Base-by-base conservation (phyloP, 2,329 filamentous ascomycete genomes). In the Paecilomyces variotii region DNA sequence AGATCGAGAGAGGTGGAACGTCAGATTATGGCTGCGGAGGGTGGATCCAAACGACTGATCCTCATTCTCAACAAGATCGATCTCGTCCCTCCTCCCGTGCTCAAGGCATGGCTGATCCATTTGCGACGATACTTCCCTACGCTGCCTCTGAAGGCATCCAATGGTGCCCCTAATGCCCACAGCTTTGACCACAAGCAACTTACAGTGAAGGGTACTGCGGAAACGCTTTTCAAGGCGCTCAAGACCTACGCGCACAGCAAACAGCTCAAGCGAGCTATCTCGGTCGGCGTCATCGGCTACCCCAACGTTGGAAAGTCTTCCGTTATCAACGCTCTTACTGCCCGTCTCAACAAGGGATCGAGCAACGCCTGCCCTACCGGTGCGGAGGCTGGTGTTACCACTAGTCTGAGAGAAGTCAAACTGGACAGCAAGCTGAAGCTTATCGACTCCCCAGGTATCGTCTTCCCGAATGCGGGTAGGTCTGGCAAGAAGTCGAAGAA, bases 261-360 rank as follows among this genome's bases (percentile, higher is more conserved):
- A 67, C 87, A 95, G 72, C 80, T 97, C 65, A 96, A 96, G 81
- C 88, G 92, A 58, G 88, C 91, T 56, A 86, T 96, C 67, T 92
- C 90, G 24, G 92, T 97, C 61, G 92, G 92, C 64, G 90, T 97
- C 62, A 95, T 97, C 66, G 92, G 92, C 28, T 97, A 96, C 74
- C 92, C 92, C 67, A 97, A 97, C 72, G 92, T 96, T 60, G 92
- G 92, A 72, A 97, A 97, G 80, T 96, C 91, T 28, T 96, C 91
- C 55, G 91, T 97, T 68, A 96, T 97, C 82, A 97, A 97, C 74
- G 90, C 91, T 14, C 85, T 97, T 58, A 88, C 91, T 24, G 86
- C 89, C 39, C 85, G 90, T 39, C 80, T 96, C 65, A 86, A 84
- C 68, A 80, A 81, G 63, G 84, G 84, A 39, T 78, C 78, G 52